phyloP scores from a whole-genome alignment of 129 eudicot species.

The Flaveria linearis region DNA sequence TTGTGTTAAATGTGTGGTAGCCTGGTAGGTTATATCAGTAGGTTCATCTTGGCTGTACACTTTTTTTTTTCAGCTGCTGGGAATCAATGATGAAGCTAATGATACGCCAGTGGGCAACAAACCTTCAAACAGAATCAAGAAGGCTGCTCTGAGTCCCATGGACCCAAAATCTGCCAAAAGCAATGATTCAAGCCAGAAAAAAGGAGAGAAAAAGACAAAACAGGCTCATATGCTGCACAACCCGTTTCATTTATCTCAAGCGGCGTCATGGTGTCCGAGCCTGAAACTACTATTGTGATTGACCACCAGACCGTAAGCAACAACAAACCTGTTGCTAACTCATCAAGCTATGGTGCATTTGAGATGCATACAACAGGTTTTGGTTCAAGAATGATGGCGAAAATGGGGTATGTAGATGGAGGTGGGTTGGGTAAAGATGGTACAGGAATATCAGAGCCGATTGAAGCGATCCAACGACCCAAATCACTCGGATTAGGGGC shows the following conservation, averaged over 20 bases:
- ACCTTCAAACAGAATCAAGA: conserved; percentile 32
- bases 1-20: neutral
- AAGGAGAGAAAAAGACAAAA: conserved; percentile 45
- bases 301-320: conserved; percentile 25
- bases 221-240: conserved; percentile 61
- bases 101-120: conserved; percentile 26
- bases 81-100: conserved; percentile 58
- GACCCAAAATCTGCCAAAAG: conserved; percentile 36
- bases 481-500: conserved; percentile 92
- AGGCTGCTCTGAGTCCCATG: conserved; percentile 27
- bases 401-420: conserved; percentile 88
- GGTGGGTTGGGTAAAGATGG: conserved; percentile 77
- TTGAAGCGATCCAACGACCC: conserved; percentile 78
- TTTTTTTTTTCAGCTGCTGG: conserved; percentile 56
- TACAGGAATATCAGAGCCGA: conserved; percentile 70
- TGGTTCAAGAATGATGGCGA: conserved; percentile 94
- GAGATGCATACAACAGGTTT: conserved; percentile 96
- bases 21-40: neutral
- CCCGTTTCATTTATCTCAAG: conserved; percentile 85
- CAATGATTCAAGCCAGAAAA: conserved; percentile 50
- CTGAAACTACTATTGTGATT: conserved; percentile 26
- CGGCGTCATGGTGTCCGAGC: conserved; percentile 65
- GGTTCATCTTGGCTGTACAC: neutral
- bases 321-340: conserved; percentile 25
- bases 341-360: conserved; percentile 70